Evolutionary conservation across 2,329 filamentous ascomycete genomes (phyloP), one percentile per base, ranked within the genome.

Genomic region (Metarhizium album): DNA sequence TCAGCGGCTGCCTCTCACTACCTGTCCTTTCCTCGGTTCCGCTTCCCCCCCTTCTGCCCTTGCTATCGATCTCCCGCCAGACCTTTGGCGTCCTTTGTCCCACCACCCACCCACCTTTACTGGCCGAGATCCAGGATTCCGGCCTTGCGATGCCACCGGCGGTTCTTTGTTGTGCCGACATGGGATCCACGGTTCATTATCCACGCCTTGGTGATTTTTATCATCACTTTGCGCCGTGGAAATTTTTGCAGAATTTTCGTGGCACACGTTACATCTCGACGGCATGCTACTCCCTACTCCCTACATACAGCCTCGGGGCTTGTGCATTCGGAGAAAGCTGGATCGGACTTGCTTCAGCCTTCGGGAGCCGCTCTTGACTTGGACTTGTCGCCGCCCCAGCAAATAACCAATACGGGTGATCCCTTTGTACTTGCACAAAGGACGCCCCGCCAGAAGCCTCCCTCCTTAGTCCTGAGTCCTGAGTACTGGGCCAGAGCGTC

Each of bases 71-170:
- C 35, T 20, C n/a, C 47, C 46, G 46, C 31, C 46, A 47, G 46
- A 27, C 16, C 31, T 16, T 43, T 37, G 23, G n/a, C 23, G 16
- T 43, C 24, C 16, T 27, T 31, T 23, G 35, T 42, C 8, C 37
- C 22, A 29, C 20, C 42, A 20, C 23, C 18, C 42, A 45, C 35
- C 18, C 42, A 45, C 35, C 2, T n/a, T 16, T 13, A 29, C n/a
- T 48, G 50, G 50, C 50, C 50, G 46, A 18, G 31, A 52, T 48
- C 46, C 50, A 48, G 46, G 50, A 29, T 52, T 42, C 46, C 50
- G 46, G 50, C 50, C 46, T 46, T 33, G 48, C 5, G 35, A 5
- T 3, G 7, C 9, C 14, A n/a, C 3, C 20, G 20, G 40, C 14
- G 11, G 3, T 11, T 24, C 27, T 29, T 29, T 29, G 27, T 29